Base-by-base conservation (phyloP, 805 yeast species). In the Blastobotrys parvus region DNA sequence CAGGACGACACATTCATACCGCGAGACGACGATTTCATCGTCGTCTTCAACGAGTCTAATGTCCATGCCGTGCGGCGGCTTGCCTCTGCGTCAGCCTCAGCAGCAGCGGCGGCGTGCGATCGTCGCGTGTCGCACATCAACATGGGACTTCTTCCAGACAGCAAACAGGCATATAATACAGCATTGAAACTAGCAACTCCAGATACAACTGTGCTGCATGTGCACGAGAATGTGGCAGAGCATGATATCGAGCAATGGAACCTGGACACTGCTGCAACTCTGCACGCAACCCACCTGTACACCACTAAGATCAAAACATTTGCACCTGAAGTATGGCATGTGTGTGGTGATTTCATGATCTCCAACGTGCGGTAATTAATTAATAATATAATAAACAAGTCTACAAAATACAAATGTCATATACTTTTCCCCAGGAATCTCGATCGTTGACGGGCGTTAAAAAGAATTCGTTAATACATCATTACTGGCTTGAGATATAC, bases 271-370 rank as follows among this genome's bases (percentile, higher is more conserved):
- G 35, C 16, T 4, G n/a, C 20, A 15, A 17, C 38, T 2, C 44
- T 54, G 11, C 30, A 33, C 8, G 38, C 56, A 1, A 43, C 37
- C 4, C 61, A 60, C 8, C 7, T 53, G 1, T 78, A 75, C 46
- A 46, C 80, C 7, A 86, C 82, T 48, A 73, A 67, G 50, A 83
- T 87, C 43, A 87, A 86, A 62, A 82, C 90, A 0, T 86, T 79
- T 68, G 94, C 95, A 0, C 95, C 95, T 0, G 90, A 82, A 39
- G 78, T 87, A 1, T 80, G 84, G 80, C 95, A 86, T 52, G 64
- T 83, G 1, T 83, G 84, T 37, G 65, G 71, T 2, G 82, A 77
- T 47, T 62, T 63, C 42, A 23, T 13, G 35, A n/a, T 31, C 8
- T 6, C 10, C 11, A 25, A 8, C 29, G 11, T 11, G 29, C 11